These are phyloP conservation scores for Coniosporium tulheliwenetii DNA, from an alignment of 2,329 filamentous ascomycete genomes.

Conservation along the genomic window DNA sequence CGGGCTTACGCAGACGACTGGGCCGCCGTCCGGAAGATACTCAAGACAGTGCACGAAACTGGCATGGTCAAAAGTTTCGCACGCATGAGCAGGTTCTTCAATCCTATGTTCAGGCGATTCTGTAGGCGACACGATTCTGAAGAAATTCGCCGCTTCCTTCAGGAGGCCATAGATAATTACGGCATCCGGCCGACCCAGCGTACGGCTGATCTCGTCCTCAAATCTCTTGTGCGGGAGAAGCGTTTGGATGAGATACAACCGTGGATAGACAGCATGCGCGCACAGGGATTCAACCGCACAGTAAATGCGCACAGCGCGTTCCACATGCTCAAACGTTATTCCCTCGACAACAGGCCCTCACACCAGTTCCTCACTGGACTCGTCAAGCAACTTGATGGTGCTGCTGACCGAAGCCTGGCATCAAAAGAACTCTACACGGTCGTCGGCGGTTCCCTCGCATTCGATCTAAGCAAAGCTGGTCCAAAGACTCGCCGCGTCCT, in stretches of 20 bases:
- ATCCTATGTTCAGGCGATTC: constrained; percentile 1
- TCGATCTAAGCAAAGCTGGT: constrained; percentile 10
- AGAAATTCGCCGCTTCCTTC: constrained; percentile 10
- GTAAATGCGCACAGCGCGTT: constrained; percentile 7
- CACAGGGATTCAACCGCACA: constrained; percentile 5
- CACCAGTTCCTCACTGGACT: constrained; percentile 11
- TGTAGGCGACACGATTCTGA: neutral
- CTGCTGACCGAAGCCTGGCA: constrained; percentile 6
- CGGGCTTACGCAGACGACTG: constrained; percentile 1
- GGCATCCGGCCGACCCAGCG: constrained; percentile 8
- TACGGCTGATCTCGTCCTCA: constrained; percentile 11
- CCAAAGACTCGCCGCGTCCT: constrained; percentile 4
- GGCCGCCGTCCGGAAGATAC: constrained; percentile 1
- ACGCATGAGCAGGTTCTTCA: constrained; percentile 1
- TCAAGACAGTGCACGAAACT: neutral
- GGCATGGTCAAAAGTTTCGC: neutral
- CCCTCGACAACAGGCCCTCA: constrained; percentile 10
- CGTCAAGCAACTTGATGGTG: constrained; percentile 7
- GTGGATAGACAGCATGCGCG: constrained; percentile 10
- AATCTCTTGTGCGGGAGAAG: constrained; percentile 7
- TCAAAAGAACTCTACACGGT: constrained; percentile 6
- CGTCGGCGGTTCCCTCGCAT: constrained; percentile 9
- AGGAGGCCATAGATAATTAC: constrained; percentile 7
- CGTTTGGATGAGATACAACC: constrained; percentile 7
- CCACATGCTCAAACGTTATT: constrained; percentile 10